Percentiles rank a stretch among this genome's conserved stretches.
Conservation (phyloP, 345 rosid genomes). For the Brassica incana region DNA sequence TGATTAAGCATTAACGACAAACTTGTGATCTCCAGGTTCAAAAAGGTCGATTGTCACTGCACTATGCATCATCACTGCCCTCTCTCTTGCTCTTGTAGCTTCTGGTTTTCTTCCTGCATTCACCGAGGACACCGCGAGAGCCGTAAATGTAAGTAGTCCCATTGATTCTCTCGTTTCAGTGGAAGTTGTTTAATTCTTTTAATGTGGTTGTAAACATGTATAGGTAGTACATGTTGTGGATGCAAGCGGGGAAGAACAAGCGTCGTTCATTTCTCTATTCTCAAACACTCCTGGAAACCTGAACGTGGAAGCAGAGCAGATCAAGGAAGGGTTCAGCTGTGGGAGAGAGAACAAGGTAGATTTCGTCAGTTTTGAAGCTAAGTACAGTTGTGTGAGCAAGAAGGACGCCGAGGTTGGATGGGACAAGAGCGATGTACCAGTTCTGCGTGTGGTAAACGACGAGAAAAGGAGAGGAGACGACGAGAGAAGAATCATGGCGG, state of each 20-base stretch:
- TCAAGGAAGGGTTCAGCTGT: slow-evolving; percentile 71
- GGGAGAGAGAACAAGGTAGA: slow-evolving; percentile 72
- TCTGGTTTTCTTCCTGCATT: slow-evolving; percentile 72
- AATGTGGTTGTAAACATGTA: slow-evolving; percentile 3
- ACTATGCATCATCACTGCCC: slow-evolving; percentile 47
- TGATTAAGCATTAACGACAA: slow-evolving; percentile 6
- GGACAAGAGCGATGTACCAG: slow-evolving; percentile 66
- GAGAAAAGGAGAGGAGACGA: slow-evolving; percentile 33
- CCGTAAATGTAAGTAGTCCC: slow-evolving; percentile 69
- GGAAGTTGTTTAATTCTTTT: not conserved
- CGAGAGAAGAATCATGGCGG: slow-evolving; percentile 44
- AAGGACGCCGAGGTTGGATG: slow-evolving; percentile 66
- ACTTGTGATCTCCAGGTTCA: slow-evolving; percentile 52
- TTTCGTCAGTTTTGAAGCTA: slow-evolving; percentile 67
- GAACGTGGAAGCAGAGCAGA: slow-evolving; percentile 62
- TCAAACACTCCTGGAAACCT: slow-evolving; percentile 89
- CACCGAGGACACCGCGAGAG: slow-evolving; percentile 75
- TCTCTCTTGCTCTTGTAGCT: slow-evolving; percentile 57
- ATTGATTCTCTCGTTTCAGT: not conserved
- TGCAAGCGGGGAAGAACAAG: slow-evolving; percentile 55
- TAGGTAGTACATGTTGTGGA: slow-evolving; percentile 92
- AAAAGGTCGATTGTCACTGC: slow-evolving; percentile 55
- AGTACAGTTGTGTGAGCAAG: slow-evolving; percentile 70
- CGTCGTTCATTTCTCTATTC: slow-evolving; percentile 62
- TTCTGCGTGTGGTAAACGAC: slow-evolving; percentile 50